These are phyloP conservation scores for Pyrenophora tritici-repentis DNA, from an alignment of 2,329 filamentous ascomycete genomes.

Conservation along the genomic window DNA sequence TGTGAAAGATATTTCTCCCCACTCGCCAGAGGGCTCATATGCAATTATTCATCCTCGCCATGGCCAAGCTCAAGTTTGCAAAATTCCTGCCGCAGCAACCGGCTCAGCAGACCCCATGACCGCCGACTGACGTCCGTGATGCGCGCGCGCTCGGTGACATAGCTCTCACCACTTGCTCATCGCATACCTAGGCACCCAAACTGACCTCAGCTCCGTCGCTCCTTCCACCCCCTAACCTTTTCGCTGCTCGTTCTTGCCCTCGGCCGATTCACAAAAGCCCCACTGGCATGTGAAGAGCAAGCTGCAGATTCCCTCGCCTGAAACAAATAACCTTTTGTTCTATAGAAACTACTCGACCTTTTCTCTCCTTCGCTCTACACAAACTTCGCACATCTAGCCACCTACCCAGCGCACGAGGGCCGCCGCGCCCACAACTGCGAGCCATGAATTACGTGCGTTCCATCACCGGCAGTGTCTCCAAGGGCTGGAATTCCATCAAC, in stretches of 20 bases:
- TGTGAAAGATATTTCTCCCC: constrained; percentile 8
- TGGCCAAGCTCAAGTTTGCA: background rate
- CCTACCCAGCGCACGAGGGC: constrained; percentile 4
- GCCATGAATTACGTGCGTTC: constrained; percentile 97
- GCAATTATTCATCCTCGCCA: background rate
- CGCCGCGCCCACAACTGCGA: constrained; percentile 34
- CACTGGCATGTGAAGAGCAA: constrained; percentile 18
- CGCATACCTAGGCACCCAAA: too few relatives aligned
- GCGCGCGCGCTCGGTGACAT: constrained; percentile 17
- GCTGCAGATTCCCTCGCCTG: background rate
- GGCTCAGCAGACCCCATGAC: constrained; percentile 29
- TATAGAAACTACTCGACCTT: constrained; percentile 7
- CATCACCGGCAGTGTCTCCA: constrained; percentile 92
- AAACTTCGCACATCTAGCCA: background rate
- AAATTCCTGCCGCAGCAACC: constrained; percentile 21
- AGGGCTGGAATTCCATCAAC: constrained; percentile 99
- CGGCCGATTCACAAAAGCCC: background rate
- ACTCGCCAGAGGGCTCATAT: too few relatives aligned
- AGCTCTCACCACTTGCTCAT: background rate
- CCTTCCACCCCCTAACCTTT: background rate
- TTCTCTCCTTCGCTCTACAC: background rate
- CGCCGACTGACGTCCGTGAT: constrained; percentile 15
- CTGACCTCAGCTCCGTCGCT: background rate
- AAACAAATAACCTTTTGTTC: background rate
- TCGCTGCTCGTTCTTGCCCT: background rate